Conservation (phyloP, 2,329 filamentous ascomycete species). For the Paecilomyces formosus region DNA sequence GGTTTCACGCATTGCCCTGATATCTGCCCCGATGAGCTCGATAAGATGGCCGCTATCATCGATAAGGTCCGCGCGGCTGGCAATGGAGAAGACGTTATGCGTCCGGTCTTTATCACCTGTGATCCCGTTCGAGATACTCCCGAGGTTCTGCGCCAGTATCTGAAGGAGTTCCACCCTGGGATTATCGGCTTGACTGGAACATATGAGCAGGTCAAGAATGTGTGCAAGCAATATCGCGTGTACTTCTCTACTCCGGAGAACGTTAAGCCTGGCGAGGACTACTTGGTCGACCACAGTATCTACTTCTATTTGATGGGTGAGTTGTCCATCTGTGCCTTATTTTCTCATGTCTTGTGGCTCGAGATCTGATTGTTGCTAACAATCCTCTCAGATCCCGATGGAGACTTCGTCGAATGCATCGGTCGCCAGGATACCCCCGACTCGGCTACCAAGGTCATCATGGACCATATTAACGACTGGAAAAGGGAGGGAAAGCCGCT, state of each 20-base stretch:
- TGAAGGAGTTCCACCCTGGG: slow-evolving; percentile 80
- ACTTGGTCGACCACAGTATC: slow-evolving; percentile 96
- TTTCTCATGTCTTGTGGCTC: not conserved
- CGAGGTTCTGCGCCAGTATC: slow-evolving; percentile 72
- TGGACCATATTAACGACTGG: slow-evolving; percentile 78
- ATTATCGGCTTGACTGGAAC: slow-evolving; percentile 87
- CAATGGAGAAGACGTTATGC: slow-evolving; percentile 42
- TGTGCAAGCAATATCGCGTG: slow-evolving; percentile 93
- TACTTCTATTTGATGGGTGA: slow-evolving; percentile 96
- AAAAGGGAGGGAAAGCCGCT: slow-evolving; percentile 47
- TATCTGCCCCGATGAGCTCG: slow-evolving; percentile 96
- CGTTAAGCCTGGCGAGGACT: slow-evolving; percentile 89
- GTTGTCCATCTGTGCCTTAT: slow-evolving; percentile 16
- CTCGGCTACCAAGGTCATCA: slow-evolving; percentile 73
- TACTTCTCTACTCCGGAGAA: slow-evolving; percentile 91
- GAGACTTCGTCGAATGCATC: slow-evolving; percentile 95
- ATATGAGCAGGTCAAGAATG: slow-evolving; percentile 86
- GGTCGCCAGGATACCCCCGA: slow-evolving; percentile 90
- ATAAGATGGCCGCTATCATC: slow-evolving; percentile 98
- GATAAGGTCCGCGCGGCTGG: slow-evolving; percentile 51
- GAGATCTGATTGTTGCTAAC: slow-evolving; percentile 2
- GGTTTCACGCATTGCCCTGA: slow-evolving; percentile 98
- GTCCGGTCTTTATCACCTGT: slow-evolving; percentile 89
- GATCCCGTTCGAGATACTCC: slow-evolving; percentile 89
- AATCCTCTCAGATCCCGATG: slow-evolving; percentile 65